A percentile compares a stretch with the other conserved stretches of the same genome.
Evolutionary conservation across 176 grass and related monocot genomes (phyloP).

Genomic region (Carex myosuroides): DNA sequence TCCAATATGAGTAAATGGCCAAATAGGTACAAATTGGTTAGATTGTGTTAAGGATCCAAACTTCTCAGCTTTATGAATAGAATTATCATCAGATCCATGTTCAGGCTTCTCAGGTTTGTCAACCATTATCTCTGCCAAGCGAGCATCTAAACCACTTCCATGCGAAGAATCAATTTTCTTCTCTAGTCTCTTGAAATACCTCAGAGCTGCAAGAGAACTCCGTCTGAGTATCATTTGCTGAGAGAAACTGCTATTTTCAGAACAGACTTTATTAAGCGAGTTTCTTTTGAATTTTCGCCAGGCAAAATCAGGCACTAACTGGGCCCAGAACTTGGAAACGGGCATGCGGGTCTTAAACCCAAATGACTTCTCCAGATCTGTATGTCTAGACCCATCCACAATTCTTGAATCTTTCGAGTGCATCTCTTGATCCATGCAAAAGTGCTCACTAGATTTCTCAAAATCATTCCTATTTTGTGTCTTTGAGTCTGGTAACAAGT

Average conservation of each 20-base stretch:
- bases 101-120: neutral
- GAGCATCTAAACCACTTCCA: conserved; percentile 32
- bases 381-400: conserved; percentile 54
- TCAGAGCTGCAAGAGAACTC: conserved; percentile 65
- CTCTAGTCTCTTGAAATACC: conserved; percentile 48
- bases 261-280: conserved; percentile 44
- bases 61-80: conserved; percentile 30
- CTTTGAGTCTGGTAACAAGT: neutral
- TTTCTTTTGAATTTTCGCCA: conserved; percentile 52
- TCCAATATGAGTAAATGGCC: conserved; percentile 32
- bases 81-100: conserved; percentile 15
- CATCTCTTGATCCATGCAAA: conserved; percentile 68
- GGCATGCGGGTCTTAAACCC: conserved; percentile 48
- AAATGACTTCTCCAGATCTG: conserved; percentile 64
- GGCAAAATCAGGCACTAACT: conserved; percentile 39
- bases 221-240: conserved; percentile 74
- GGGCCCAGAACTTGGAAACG: conserved; percentile 51
- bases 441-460: conserved; percentile 33
- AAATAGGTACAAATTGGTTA: conserved; percentile 44
- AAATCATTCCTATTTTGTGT: conserved; percentile 22
- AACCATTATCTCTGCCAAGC: conserved; percentile 17
- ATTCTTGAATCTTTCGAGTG: conserved; percentile 60
- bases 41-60: conserved; percentile 57
- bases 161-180: conserved; percentile 19
- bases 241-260: conserved; percentile 47